phyloP scores from a whole-genome alignment of 2,329 filamentous ascomycete genomes.

The Neofusicoccum cordaticola region DNA sequence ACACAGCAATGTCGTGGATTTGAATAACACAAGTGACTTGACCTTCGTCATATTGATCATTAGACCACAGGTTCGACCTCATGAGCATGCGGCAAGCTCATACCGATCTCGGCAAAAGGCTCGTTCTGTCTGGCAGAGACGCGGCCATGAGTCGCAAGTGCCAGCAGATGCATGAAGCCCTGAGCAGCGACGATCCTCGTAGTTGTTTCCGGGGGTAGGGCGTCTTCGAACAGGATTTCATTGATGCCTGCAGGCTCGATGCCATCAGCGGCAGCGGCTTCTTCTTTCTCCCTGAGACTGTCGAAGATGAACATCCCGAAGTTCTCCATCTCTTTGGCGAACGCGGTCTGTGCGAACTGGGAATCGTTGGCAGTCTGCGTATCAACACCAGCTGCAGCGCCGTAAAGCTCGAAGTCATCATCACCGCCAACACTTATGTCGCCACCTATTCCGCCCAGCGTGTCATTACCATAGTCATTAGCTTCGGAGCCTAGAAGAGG shows the following conservation, averaged over 20 bases:
- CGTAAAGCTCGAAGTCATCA: constrained; percentile 31
- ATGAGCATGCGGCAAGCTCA: constrained; percentile 4
- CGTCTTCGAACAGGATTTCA: constrained; percentile 62
- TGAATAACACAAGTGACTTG: no score
- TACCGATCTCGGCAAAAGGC: constrained; percentile 39
- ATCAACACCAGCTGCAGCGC: constrained; percentile 44
- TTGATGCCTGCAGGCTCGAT: constrained; percentile 19
- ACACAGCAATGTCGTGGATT: no score
- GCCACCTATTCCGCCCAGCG: constrained; percentile 20
- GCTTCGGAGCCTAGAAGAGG: constrained; percentile 26
- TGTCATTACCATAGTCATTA: constrained; percentile 28
- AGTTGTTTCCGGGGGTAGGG: constrained; percentile 61
- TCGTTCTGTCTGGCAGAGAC: constrained; percentile 61
- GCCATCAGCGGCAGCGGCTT: constrained; percentile 24
- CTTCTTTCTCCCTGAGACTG: constrained; percentile 27
- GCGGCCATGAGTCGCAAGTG: constrained; percentile 55
- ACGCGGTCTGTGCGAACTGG: constrained; percentile 50
- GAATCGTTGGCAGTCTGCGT: constrained; percentile 48
- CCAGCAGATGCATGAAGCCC: constrained; percentile 40
- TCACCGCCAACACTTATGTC: constrained; percentile 30
- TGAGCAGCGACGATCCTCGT: constrained; percentile 61
- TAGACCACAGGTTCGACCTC: neutral
- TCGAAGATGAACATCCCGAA: constrained; percentile 59
- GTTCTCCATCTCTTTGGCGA: constrained; percentile 60
- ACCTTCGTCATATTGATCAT: no score